Percentiles rank a stretch among this genome's conserved stretches.
These are phyloP conservation scores for Prosopis cineraria DNA, from an alignment of 306 rosid genomes.

Conservation along the genomic window DNA sequence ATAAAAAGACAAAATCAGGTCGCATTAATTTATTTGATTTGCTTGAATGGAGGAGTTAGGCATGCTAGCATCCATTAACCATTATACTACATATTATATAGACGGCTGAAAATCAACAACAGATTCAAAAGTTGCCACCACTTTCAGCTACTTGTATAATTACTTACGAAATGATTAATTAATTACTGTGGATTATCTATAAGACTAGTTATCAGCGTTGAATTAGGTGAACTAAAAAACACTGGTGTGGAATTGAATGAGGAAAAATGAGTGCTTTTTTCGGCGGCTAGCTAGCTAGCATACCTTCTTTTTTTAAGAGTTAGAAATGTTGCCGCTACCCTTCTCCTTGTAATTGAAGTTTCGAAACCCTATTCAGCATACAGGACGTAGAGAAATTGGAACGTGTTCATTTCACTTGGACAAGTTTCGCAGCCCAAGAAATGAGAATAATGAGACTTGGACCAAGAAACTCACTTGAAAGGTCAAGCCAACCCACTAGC, in stretches of 20 bases:
- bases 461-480: background rate
- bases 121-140: background rate
- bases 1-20: conserved; percentile 21
- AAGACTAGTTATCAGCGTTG: background rate
- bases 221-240: background rate
- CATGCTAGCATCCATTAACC: conserved; percentile 12
- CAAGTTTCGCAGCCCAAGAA: conserved; percentile 1
- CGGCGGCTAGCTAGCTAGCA: conserved; percentile 10
- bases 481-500: conserved; percentile 34
- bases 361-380: background rate
- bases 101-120: conserved; percentile 19
- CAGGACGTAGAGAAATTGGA: background rate
- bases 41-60: background rate
- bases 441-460: background rate
- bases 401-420: conserved; percentile 72
- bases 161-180: background rate
- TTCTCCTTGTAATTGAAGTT: background rate
- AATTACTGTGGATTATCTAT: background rate
- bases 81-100: background rate
- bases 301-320: background rate
- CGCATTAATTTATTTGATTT: background rate
- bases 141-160: background rate
- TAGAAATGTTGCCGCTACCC: conserved; percentile 31
- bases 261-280: background rate
- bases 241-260: conserved; percentile 6